A percentile compares a stretch with the other conserved stretches of the same genome.
Evolutionary conservation across 495 filamentous ascomycete species (phyloP).

Genomic region (Rhypophila decipiens): DNA sequence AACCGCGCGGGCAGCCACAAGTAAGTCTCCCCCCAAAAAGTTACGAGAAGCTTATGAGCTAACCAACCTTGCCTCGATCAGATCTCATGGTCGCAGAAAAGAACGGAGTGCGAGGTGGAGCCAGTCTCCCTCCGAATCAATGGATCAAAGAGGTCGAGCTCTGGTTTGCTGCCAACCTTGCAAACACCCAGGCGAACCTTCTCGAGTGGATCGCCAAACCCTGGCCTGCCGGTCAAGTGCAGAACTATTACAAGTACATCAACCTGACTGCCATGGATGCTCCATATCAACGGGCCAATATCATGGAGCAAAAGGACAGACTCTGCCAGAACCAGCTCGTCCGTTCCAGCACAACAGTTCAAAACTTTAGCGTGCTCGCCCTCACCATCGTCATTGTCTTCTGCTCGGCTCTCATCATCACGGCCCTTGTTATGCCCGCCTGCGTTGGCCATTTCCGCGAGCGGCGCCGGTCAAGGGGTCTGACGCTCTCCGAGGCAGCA

Average conservation of each 20-base stretch:
- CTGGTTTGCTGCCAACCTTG: slow-evolving; percentile 3
- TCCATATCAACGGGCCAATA: background rate
- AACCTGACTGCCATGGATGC: background rate
- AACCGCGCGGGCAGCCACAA: background rate
- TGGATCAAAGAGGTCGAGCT: slow-evolving; percentile 1
- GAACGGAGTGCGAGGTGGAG: background rate
- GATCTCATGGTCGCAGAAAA: background rate
- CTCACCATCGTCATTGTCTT: background rate
- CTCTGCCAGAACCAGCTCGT: background rate
- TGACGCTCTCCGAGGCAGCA: background rate
- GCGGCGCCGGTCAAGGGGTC: background rate
- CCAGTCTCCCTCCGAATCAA: background rate
- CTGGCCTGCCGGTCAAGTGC: background rate
- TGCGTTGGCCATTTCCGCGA: background rate
- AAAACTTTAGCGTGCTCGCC: slow-evolving; percentile 1
- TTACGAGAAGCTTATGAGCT: no score
- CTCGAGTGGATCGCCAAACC: slow-evolving; percentile 1
- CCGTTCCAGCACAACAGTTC: background rate
- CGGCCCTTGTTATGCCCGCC: background rate
- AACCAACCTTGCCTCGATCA: no score
- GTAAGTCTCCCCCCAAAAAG: background rate
- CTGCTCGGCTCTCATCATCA: background rate
- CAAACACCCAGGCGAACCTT: background rate
- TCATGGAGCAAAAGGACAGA: background rate
- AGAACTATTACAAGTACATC: background rate